Conservation (phyloP, 331 rosid genomes). For the Erythrophleum ivorense region DNA sequence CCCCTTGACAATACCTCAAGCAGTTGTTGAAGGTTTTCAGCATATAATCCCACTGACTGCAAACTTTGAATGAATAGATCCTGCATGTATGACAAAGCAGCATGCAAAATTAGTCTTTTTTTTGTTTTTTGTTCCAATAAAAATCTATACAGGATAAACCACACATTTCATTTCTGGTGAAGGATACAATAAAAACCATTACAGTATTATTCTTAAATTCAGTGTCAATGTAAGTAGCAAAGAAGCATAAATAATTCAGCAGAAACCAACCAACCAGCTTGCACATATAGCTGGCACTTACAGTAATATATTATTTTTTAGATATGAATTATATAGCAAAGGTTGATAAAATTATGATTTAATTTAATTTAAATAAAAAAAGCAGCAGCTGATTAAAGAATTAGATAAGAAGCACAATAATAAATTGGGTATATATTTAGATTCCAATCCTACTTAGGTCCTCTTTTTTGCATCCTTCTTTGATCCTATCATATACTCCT, state of each 20-base stretch:
- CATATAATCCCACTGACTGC: slow-evolving; percentile 74
- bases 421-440: neutral
- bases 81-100: slow-evolving; percentile 55
- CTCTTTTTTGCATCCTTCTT: neutral
- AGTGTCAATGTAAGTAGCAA: neutral
- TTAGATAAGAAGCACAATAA: neutral
- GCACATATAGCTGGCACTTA: slow-evolving; percentile 6
- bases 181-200: slow-evolving; percentile 14
- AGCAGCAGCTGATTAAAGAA: neutral
- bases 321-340: slow-evolving; percentile 4
- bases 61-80: slow-evolving; percentile 80
- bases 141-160: slow-evolving; percentile 23
- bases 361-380: neutral
- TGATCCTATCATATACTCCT: neutral
- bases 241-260: slow-evolving; percentile 24
- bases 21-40: slow-evolving; percentile 59
- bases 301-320: neutral
- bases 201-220: neutral
- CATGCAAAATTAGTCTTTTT: slow-evolving; percentile 37
- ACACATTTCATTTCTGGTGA: slow-evolving; percentile 2
- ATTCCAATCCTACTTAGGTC: neutral
- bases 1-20: slow-evolving; percentile 72
- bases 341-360: neutral
- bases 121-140: no score
- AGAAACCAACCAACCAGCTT: slow-evolving; percentile 9